A percentile compares a stretch with the other conserved stretches of the same genome.
Evolutionary conservation across 2,329 filamentous ascomycete genomes (phyloP).

Genomic region (Leptographium lundbergii): DNA sequence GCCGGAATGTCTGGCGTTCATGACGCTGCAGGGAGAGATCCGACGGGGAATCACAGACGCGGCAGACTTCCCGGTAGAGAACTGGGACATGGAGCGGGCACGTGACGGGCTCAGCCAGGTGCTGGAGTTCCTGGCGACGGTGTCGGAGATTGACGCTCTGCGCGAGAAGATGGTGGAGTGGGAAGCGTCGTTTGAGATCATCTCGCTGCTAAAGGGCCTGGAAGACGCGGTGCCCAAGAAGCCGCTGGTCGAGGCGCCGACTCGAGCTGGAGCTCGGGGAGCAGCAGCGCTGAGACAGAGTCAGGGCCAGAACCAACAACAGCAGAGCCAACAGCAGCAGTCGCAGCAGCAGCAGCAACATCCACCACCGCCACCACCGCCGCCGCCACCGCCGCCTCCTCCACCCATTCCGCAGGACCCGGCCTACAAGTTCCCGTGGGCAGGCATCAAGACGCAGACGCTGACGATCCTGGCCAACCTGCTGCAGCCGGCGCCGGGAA

Average conservation of each 20-base stretch:
- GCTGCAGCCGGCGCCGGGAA: constrained; percentile 64
- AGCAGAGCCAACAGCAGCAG: constrained; percentile 13
- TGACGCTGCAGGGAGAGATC: constrained; percentile 86
- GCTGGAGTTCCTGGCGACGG: constrained; percentile 81
- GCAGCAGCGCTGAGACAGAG: constrained; percentile 14
- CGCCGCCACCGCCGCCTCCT: constrained; percentile 30
- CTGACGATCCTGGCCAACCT: constrained; percentile 82
- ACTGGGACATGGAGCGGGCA: constrained; percentile 96
- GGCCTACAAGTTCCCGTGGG: constrained; percentile 52
- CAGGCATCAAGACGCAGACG: constrained; percentile 79
- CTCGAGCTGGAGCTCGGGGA: background rate
- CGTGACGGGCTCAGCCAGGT: constrained; percentile 93
- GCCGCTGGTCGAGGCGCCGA: constrained; percentile 41
- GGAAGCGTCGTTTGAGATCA: constrained; percentile 80
- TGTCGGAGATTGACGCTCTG: constrained; percentile 75
- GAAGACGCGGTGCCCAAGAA: constrained; percentile 82
- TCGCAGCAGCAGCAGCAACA: background rate
- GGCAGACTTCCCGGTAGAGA: constrained; percentile 82
- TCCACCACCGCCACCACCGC: constrained; percentile 6
- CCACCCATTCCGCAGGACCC: constrained; percentile 46
- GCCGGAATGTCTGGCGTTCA: constrained; percentile 85
- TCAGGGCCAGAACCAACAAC: background rate
- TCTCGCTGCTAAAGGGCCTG: constrained; percentile 74
- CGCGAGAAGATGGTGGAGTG: constrained; percentile 79
- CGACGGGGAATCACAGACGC: constrained; percentile 62